Conservation (phyloP, 2,329 filamentous ascomycete genomes). For the Monosporascus sp. region DNA sequence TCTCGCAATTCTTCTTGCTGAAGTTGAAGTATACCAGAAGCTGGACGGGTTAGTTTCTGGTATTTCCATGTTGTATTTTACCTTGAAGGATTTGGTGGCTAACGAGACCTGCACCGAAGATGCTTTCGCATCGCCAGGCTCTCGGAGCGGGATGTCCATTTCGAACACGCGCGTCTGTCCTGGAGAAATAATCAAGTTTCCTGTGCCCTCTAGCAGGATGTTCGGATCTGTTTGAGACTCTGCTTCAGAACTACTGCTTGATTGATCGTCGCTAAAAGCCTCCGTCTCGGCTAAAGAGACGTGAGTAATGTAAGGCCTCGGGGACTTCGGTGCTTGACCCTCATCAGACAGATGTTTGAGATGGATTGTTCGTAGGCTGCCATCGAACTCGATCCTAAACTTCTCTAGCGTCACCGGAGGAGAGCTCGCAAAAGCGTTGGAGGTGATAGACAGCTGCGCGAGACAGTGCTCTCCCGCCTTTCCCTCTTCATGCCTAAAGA, state of each 20-base stretch:
- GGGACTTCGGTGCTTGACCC: conserved; percentile 3
- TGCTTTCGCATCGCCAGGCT: conserved; percentile 72
- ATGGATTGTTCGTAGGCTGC: conserved; percentile 51
- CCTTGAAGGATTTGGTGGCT: conserved; percentile 59
- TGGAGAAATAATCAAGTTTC: conserved; percentile 62
- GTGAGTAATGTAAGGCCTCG: conserved; percentile 13
- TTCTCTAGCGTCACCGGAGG: conserved; percentile 47
- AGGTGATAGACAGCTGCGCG: conserved; percentile 55
- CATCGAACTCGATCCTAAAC: conserved; percentile 51
- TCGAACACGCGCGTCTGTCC: conserved; percentile 67
- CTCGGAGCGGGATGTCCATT: conserved; percentile 68
- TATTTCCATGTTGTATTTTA: conserved; percentile 61
- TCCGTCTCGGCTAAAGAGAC: conserved; percentile 17
- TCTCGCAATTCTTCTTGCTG: conserved; percentile 42
- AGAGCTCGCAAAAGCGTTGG: conserved; percentile 49
- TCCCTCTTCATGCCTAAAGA: conserved; percentile 53
- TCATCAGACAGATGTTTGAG: conserved; percentile 38
- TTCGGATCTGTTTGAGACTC: conserved; percentile 23
- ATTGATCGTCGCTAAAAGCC: conserved; percentile 23
- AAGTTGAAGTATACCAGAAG: conserved; percentile 46
- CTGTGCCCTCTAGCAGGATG: conserved; percentile 45
- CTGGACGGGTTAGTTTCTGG: conserved; percentile 35
- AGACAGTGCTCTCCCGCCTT: conserved; percentile 56
- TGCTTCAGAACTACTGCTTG: conserved; percentile 20
- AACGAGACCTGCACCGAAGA: conserved; percentile 59